Percentiles rank a stretch among this genome's conserved stretches.
These are phyloP conservation scores for Abelmoschus esculentus DNA, from an alignment of 345 rosid genomes.

Conservation along the genomic window DNA sequence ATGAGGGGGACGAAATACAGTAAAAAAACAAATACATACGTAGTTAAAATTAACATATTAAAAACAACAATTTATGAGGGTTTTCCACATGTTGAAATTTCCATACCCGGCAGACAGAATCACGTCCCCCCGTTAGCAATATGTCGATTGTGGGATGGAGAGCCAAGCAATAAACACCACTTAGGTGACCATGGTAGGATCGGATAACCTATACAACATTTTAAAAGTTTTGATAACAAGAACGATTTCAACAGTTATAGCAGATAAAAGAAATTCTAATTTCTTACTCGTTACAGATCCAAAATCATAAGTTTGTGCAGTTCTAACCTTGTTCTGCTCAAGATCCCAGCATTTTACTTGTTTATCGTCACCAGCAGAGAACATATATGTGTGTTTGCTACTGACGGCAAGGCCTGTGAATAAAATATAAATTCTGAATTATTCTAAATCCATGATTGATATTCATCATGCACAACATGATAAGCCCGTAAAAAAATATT, in stretches of 20 bases:
- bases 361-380: conserved; percentile 98
- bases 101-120: conserved; percentile 96
- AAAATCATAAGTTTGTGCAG: neutral
- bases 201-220: conserved; percentile 60
- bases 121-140: conserved; percentile 95
- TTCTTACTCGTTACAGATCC: neutral
- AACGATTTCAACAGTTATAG: neutral
- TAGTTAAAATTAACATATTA: neutral
- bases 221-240: conserved; percentile 4
- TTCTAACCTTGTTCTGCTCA: conserved; percentile 90
- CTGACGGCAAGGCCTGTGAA: conserved; percentile 89
- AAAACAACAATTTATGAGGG: neutral
- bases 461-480: conserved; percentile 1
- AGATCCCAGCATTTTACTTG: conserved; percentile 99
- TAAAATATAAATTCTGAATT: neutral
- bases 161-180: conserved; percentile 99
- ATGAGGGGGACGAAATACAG: neutral
- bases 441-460: neutral
- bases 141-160: conserved; percentile 91
- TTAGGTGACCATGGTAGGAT: conserved; percentile 96
- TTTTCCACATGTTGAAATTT: neutral
- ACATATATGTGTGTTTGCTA: conserved; percentile 83
- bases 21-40: neutral
- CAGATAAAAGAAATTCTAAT: neutral
- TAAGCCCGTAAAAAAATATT: neutral